Conservation (phyloP, 2,329 filamentous ascomycete genomes). For the Exophiala bonariae region DNA sequence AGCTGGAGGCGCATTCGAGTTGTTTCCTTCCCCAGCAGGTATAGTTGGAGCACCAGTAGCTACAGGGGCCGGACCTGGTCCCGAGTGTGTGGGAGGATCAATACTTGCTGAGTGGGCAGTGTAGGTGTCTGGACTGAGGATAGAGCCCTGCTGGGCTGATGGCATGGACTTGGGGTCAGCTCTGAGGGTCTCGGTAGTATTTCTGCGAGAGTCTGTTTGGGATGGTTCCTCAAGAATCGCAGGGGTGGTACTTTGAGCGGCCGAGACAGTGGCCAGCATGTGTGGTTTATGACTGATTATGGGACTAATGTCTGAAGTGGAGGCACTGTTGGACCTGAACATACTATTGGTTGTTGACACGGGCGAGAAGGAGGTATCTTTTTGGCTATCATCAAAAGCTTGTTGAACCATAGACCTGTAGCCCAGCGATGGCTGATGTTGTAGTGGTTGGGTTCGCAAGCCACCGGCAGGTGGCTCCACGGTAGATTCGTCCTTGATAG, state of each 20-base stretch:
- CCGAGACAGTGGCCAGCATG: slow-evolving; percentile 38
- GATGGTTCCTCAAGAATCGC: slow-evolving; percentile 26
- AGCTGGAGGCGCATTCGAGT: too few relatives aligned
- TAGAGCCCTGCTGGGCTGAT: too few relatives aligned
- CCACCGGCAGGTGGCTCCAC: neutral
- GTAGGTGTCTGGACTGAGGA: too few relatives aligned
- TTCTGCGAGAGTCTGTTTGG: slow-evolving; percentile 2
- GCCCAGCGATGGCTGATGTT: slow-evolving; percentile 55
- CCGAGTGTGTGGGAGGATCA: too few relatives aligned
- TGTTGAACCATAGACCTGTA: slow-evolving; percentile 63
- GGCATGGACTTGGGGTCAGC: neutral
- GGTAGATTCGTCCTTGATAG: neutral
- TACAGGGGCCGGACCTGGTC: too few relatives aligned
- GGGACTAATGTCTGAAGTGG: slow-evolving; percentile 64
- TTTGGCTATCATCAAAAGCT: slow-evolving; percentile 62
- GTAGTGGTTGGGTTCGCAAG: slow-evolving; percentile 33
- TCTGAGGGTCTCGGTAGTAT: slow-evolving; percentile 27
- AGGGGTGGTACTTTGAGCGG: slow-evolving; percentile 55
- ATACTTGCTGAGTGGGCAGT: too few relatives aligned
- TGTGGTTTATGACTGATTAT: slow-evolving; percentile 62
- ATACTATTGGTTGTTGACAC: slow-evolving; percentile 51
- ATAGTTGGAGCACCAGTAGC: too few relatives aligned
- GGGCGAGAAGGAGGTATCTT: slow-evolving; percentile 54
- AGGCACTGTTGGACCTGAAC: slow-evolving; percentile 62
- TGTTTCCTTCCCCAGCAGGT: too few relatives aligned